Conservation (phyloP, 805 yeast genomes). For the Torulaspora maleeae region DNA sequence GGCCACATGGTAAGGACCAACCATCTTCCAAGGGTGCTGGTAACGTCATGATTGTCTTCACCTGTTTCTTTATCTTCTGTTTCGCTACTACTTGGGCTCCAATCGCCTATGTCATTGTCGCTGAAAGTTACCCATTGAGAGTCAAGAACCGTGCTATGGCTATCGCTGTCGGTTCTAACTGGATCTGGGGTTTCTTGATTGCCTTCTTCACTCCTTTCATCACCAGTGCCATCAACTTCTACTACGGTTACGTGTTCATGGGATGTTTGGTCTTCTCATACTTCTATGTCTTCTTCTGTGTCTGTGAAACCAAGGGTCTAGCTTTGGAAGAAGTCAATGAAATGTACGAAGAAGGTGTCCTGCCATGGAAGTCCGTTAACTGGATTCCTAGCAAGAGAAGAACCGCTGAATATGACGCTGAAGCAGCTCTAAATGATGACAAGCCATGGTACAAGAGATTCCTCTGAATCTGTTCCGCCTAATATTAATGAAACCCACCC, state of each 20-base stretch:
- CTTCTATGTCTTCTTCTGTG: slow-evolving; percentile 63
- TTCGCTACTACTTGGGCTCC: slow-evolving; percentile 79
- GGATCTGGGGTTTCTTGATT: slow-evolving; percentile 64
- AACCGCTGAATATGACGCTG: slow-evolving; percentile 19
- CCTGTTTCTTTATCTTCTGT: slow-evolving; percentile 66
- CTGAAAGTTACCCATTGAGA: slow-evolving; percentile 70
- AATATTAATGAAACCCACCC: background rate
- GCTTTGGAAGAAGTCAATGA: slow-evolving; percentile 76
- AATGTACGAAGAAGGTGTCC: slow-evolving; percentile 41
- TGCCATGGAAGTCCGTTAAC: slow-evolving; percentile 43
- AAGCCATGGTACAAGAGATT: slow-evolving; percentile 16
- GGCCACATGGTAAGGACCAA: slow-evolving; percentile 40
- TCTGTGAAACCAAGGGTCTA: slow-evolving; percentile 74
- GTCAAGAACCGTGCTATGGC: slow-evolving; percentile 55
- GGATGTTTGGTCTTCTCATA: slow-evolving; percentile 52
- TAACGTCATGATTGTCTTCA: slow-evolving; percentile 64
- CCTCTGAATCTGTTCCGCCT: background rate
- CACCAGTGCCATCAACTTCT: slow-evolving; percentile 57
- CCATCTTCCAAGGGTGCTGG: slow-evolving; percentile 53
- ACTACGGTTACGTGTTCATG: slow-evolving; percentile 58
- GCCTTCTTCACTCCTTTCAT: slow-evolving; percentile 70
- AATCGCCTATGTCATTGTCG: slow-evolving; percentile 56
- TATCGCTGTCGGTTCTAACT: slow-evolving; percentile 58
- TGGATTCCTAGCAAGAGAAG: slow-evolving; percentile 42
- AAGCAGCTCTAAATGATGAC: slow-evolving; percentile 11